phyloP scores from a whole-genome alignment of 495 filamentous ascomycete species.

The Sphaerosporella brunnea region DNA sequence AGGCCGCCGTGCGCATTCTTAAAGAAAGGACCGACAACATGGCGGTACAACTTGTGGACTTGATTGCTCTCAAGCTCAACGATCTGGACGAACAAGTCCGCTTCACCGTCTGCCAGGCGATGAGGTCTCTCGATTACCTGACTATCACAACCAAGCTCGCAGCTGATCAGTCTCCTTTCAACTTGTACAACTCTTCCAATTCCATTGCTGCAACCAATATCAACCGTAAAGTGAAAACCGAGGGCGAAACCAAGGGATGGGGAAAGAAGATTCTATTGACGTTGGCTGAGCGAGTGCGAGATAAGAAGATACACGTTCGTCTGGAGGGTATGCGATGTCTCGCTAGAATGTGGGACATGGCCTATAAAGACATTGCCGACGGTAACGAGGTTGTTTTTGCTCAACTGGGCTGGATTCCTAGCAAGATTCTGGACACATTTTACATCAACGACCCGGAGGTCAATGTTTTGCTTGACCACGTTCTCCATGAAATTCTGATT shows the following conservation, averaged over 20 bases:
- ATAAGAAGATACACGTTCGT: constrained; percentile 64
- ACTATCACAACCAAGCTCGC: constrained; percentile 66
- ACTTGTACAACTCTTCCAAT: constrained; percentile 15
- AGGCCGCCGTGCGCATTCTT: constrained; percentile 63
- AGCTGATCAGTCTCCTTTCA: constrained; percentile 28
- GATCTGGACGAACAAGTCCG: constrained; percentile 85
- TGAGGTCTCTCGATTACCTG: constrained; percentile 58
- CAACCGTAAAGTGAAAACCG: constrained; percentile 35
- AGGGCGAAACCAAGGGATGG: constrained; percentile 13
- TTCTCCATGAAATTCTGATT: constrained; percentile 70
- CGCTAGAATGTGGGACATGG: constrained; percentile 78
- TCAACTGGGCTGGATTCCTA: constrained; percentile 60
- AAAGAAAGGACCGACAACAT: constrained; percentile 24
- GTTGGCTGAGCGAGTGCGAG: constrained; percentile 74
- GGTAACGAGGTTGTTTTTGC: constrained; percentile 57
- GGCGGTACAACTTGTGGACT: constrained; percentile 40
- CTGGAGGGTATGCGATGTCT: constrained; percentile 71
- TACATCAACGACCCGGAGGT: constrained; percentile 85
- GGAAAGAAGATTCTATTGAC: constrained; percentile 41
- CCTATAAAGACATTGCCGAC: constrained; percentile 65
- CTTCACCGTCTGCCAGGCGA: constrained; percentile 62
- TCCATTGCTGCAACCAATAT: constrained; percentile 2
- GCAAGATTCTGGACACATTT: constrained; percentile 67
- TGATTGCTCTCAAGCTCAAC: constrained; percentile 59
- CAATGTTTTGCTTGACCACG: constrained; percentile 63